Base-by-base conservation (phyloP, 768 basidiomycete species). In the Lyophyllum atratum region DNA sequence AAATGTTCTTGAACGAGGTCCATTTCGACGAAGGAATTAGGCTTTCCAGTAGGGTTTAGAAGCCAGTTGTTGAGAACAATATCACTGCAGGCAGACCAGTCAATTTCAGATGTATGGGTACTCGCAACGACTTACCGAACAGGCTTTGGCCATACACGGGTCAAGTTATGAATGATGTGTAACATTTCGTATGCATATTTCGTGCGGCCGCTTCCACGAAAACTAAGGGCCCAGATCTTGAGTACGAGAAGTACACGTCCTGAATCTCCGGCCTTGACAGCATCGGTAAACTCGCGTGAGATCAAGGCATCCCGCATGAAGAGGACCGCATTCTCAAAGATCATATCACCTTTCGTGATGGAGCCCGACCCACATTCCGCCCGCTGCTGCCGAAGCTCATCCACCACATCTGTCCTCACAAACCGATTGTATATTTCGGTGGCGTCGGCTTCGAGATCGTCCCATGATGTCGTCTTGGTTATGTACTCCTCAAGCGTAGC, bases 1-100 rank as follows among this genome's bases (percentile, higher is more conserved):
- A 68, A 28, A 44, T 74, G 73, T 52, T 75, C 71, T 44, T 74
- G 74, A 26, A 73, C 55, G 0, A 73, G 60, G 47, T 73, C 73
- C 4, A 68, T 45, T 28, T 73, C 71, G 0, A 72, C 66, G 31
- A 60, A 74, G 1, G 59, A 45, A 34, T 68, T 64, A 0, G 61
- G 52, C 1, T 62, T 56, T 2, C 74, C 74, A 1, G 68, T 64
- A 8, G 71, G 69, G 59, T 73, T 74, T 0, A 74, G 58, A 0
- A 75, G 54, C 73, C 73, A 73, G 45, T 75, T 74, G 8, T 70
- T 31, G 5, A 31, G 29, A 31, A 31, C 29, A 11, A 31, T 31
- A 31, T 31, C 29, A 31, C 29, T 33, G 6, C 12, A 6, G 12
- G 7, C 12, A 33, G 31, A 33, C 6, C 6, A 6, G 12, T 33